Evolutionary conservation across 2,329 filamentous ascomycete species (phyloP), one percentile per base, ranked within the genome.

Genomic region (Xylariaceae sp.): DNA sequence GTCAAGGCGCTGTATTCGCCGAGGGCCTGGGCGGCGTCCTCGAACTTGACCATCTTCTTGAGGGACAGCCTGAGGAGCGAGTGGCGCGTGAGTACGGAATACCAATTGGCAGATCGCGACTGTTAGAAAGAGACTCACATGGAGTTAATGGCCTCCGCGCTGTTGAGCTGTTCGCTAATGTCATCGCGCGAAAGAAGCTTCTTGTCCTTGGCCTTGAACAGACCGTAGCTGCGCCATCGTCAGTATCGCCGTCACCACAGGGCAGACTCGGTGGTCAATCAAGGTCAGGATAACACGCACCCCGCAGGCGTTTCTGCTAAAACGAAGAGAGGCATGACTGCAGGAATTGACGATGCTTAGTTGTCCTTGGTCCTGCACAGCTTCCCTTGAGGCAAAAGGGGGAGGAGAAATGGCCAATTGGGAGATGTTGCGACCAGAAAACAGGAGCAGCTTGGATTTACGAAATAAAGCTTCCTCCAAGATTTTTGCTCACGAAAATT

Each of bases 181-280:
- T 92, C 87, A 77, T 93, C 88, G 72, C 89, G 87, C 77, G 96
- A 94, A 66, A 99, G 82, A 61, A 97, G 84, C 82, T 97, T 97
- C 86, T 97, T 97, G 84, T 97, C 93, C 76, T 92, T 91, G 70
- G 93, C 89, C 83, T 99, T 97, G 81, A 99, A 92, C 75, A 99
- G 86, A 77, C 92, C 94, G 81, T 97, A 97, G 75, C 94, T 96
- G 69, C 67, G 66, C 59, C 63, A 60, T 48, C 57, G 64, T 71
- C 59, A 69, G 68, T 62, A 47, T 11, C 10, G 55, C 34, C 34
- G 57, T 50, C 1, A 45, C 15, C 17, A 51, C 13, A 45, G 7
- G 37, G 37, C 9, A 41, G 37, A 41, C 39, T 45, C 56, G 61
- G 52, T 61, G 23, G 23, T 30, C 23, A 30, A 5, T 41, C 37